A percentile compares a stretch with the other conserved stretches of the same genome.
Conservation (phyloP, 2,329 filamentous ascomycete genomes). For the Aspergillus novofumigatus region DNA sequence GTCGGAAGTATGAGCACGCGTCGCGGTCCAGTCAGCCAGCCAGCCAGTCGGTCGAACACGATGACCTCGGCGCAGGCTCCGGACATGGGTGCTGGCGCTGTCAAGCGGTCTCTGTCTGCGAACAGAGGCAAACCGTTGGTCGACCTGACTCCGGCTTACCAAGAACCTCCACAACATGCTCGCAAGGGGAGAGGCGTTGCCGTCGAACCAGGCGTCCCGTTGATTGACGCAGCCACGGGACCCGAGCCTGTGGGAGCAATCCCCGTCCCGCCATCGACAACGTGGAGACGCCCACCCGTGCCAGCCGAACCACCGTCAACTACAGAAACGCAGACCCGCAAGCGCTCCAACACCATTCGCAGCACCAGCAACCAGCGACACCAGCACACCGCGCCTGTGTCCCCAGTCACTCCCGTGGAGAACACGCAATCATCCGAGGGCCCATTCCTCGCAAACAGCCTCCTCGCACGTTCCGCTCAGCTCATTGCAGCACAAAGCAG, state of each 20-base stretch:
- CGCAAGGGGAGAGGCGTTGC: conserved; percentile 34
- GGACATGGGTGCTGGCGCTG: conserved; percentile 27
- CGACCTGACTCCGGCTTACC: conserved; percentile 62
- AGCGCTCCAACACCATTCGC: conserved; percentile 34
- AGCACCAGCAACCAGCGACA: conserved; percentile 20
- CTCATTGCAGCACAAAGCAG: conserved; percentile 15
- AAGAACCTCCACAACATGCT: conserved; percentile 53
- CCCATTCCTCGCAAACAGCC: conserved; percentile 35
- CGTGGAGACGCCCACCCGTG: conserved; percentile 34
- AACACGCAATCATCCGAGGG: conserved; percentile 10
- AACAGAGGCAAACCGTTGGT: conserved; percentile 58
- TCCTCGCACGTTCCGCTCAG: conserved; percentile 29
- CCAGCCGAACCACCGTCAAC: conserved; percentile 11
- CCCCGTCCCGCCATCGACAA: conserved; percentile 35
- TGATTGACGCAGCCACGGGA: conserved; percentile 42
- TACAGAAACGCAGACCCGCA: conserved; percentile 15
- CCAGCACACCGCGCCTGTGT: conserved; percentile 5
- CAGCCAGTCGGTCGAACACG: conserved; percentile 31
- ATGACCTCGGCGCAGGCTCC: conserved; percentile 25
- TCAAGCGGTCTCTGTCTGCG: conserved; percentile 46
- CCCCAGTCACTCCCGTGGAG: conserved; percentile 10
- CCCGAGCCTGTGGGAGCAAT: conserved; percentile 33
- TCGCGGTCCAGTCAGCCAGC: conserved; percentile 15
- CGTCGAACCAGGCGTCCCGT: conserved; percentile 41
- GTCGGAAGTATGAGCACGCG: conserved; percentile 48